A percentile compares a stretch with the other conserved stretches of the same genome.
Evolutionary conservation across 2,329 filamentous ascomycete genomes (phyloP).

Genomic region (Cladophialophora bantiana): DNA sequence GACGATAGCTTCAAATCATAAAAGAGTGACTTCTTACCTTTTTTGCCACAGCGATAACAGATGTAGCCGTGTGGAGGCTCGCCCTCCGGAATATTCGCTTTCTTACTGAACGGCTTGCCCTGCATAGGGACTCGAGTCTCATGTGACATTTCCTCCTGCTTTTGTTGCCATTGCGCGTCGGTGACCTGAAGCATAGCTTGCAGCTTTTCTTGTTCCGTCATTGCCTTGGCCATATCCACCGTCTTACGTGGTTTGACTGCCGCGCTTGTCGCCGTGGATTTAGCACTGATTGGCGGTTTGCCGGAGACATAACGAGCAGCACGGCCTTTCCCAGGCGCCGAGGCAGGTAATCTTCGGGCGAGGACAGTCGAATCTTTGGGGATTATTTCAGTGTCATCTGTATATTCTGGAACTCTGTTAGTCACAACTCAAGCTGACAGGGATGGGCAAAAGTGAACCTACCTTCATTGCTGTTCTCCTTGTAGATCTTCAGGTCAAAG

Average conservation of each 20-base stretch:
- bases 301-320: conserved; percentile 95
- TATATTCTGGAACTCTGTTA: conserved; percentile 72
- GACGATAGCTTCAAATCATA: conserved; percentile 2
- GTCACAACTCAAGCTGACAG: conserved; percentile 33
- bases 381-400: conserved; percentile 97
- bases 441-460: conserved; percentile 46
- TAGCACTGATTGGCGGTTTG: conserved; percentile 87
- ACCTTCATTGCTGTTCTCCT: conserved; percentile 91
- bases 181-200: conserved; percentile 90
- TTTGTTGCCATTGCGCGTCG: conserved; percentile 88
- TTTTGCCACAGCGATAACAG: conserved; percentile 94
- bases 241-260: conserved; percentile 44
- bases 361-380: conserved; percentile 93
- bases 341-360: conserved; percentile 82
- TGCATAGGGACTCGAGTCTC: conserved; percentile 54
- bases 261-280: conserved; percentile 62
- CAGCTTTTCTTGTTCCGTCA: conserved; percentile 94
- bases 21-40: conserved; percentile 60
- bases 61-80: conserved; percentile 93
- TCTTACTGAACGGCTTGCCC: conserved; percentile 44
- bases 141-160: conserved; percentile 88
- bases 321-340: conserved; percentile 83
- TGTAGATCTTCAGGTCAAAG: conserved; percentile 93
- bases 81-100: conserved; percentile 82
- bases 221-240: conserved; percentile 73